Base-by-base conservation (phyloP, 805 yeast species). In the Debaryomyces tyrocola region DNA sequence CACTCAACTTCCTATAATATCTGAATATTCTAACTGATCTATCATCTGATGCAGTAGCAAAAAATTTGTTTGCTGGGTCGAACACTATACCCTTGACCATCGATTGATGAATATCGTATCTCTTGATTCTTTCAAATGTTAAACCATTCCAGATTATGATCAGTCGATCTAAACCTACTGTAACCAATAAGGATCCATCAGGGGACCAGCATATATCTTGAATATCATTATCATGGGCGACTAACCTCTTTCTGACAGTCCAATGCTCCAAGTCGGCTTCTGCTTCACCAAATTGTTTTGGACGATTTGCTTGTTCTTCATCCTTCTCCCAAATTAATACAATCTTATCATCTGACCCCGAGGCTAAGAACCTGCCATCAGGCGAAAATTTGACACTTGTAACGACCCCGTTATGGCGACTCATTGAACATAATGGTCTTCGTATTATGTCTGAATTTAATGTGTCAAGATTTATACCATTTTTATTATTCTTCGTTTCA, bases 141-240 rank as follows among this genome's bases (percentile, higher is more conserved):
- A 82, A 70, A 3, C 97, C 98, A 59, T 84, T 88, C 97, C 98
- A 94, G 10, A 94, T 84, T 39, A 92, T 87, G 44, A 94, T 88
- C 37, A 94, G 86, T 59, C 97, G 76, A 66, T 94, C 99, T 47
- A 94, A 74, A 0, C 99, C 99, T 9, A 92, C 99, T 1, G 96
- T 87, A 14, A 94, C 97, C 40, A 94, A 70, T 20, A 94, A 80
- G 33, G 89, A 80, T 4, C 96, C 87, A 61, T 92, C 98, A 0
- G 98, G 97, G 1, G 96, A 87, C 98, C 99, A 94, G 37, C 97
- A 95, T 54, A 94, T 84, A 66, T 94, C 99, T 64, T 94, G 99
- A 42, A 94, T 88, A 70, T 94, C 99, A 61, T 92, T 94, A 53
- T 94, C 98, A 65, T 94, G 99, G 1, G 97, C 99, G 15, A 90